Conservation (phyloP, 495 filamentous ascomycete genomes). For the Staphylotrichum longicolle region DNA sequence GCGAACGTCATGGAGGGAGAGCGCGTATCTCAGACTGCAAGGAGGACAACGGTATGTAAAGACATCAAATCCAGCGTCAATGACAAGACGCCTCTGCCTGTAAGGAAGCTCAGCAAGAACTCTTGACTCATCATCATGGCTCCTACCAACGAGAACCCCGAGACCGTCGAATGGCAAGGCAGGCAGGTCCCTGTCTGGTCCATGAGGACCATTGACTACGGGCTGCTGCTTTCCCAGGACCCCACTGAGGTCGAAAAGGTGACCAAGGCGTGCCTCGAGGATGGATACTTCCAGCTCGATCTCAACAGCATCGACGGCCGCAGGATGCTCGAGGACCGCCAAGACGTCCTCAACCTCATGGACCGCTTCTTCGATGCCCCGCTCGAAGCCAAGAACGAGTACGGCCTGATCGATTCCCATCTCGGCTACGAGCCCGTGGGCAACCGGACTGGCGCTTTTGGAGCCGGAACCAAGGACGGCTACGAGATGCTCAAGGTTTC, state of each 20-base stretch:
- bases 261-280: constrained; percentile 45
- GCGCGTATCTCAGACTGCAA: no score
- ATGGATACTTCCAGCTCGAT: constrained; percentile 59
- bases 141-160: constrained; percentile 38
- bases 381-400: constrained; percentile 51
- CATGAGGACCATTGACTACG: constrained; percentile 50
- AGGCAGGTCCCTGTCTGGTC: constrained; percentile 51
- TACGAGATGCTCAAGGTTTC: constrained; percentile 57
- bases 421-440: constrained; percentile 54
- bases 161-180: constrained; percentile 51
- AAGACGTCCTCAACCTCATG: constrained; percentile 51
- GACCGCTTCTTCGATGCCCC: constrained; percentile 51
- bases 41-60: no score
- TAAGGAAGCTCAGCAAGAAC: no score
- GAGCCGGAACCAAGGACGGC: constrained; percentile 48
- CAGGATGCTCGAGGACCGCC: constrained; percentile 46
- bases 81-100: no score
- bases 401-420: constrained; percentile 46
- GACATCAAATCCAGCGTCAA: no score
- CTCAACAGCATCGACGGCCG: constrained; percentile 49
- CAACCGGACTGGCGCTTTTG: constrained; percentile 47
- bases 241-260: constrained; percentile 50
- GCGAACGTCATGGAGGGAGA: background rate
- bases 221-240: constrained; percentile 48
- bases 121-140: constrained; percentile 33